Base-by-base conservation (phyloP, 768 basidiomycete species). In the Exidia glandulosa region DNA sequence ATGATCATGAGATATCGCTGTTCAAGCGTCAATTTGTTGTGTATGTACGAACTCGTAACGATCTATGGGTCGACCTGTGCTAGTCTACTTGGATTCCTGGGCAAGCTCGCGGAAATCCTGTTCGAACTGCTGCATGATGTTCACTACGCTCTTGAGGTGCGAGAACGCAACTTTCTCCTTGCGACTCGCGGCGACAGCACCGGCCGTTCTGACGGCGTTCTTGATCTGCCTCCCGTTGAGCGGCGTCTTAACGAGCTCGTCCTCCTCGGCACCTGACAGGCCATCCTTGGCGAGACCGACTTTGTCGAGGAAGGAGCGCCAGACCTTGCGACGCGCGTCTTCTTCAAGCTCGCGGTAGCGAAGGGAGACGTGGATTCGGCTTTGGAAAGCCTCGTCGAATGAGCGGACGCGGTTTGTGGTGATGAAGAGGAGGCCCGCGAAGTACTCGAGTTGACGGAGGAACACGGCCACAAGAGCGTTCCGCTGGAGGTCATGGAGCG, bases 391-490 rank as follows among this genome's bases (percentile, higher is more conserved):
- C 60, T 71, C 70, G 65, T 75, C 74, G 62, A 74, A 72, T 14
- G 70, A 69, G n/a, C 66, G 65, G 33, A 75, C 71, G 31, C 72
- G 69, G 63, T 74, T 76, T 32, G 74, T 75, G 5, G 74, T 75
- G 36, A 75, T 63, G 66, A 75, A 73, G n/a, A 74, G 69, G 54
- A 75, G 73, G 32, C 74, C 73, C 31, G 66, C 67, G 67, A 71
- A 74, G 63, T 66, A 79, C 59, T 67, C 63, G 33, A 68, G 63
- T 48, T 68, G 60, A 2, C 67, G 64, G 3, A 69, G 62, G 78
- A 84, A 86, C 13, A 86, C 84, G 3, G 84, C 84, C 5, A 88
- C 84, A 79, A 87, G 84, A 1, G 85, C 85, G 63, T 87, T 88
- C 12, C 85, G 76, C 65, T 83, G 77, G 13, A 86, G 67, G 65